These are phyloP conservation scores for Pseudogymnoascus sp. DNA, from an alignment of 2,329 filamentous ascomycete genomes.

Conservation along the genomic window DNA sequence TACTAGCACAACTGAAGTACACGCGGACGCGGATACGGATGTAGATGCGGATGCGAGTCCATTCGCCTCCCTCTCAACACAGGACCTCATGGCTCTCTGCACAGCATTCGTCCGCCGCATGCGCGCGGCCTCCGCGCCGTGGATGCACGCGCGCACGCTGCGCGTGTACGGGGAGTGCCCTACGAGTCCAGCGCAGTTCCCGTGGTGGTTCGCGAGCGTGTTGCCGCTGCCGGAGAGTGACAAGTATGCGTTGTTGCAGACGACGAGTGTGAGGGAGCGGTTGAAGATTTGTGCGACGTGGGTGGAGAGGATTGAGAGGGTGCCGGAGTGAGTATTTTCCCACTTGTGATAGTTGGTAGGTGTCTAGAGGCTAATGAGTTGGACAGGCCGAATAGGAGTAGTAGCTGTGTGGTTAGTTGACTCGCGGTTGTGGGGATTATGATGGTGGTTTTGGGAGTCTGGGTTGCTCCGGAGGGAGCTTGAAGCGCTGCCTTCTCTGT, in stretches of 20 bases:
- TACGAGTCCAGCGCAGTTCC: slow-evolving; percentile 65
- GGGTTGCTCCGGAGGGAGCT: background rate
- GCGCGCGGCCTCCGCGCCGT: slow-evolving; percentile 59
- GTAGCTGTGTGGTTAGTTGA: slow-evolving; percentile 4
- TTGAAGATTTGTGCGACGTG: slow-evolving; percentile 76
- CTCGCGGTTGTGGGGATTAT: slow-evolving; percentile 2
- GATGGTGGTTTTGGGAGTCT: slow-evolving; percentile 1
- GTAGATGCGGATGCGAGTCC: slow-evolving; percentile 14
- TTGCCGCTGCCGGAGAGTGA: slow-evolving; percentile 69
- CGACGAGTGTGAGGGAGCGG: slow-evolving; percentile 68
- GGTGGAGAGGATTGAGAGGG: slow-evolving; percentile 48
- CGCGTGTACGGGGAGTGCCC: slow-evolving; percentile 71
- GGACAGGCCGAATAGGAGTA: background rate
- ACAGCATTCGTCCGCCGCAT: slow-evolving; percentile 62
- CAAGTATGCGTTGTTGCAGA: slow-evolving; percentile 67
- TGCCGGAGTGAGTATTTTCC: background rate
- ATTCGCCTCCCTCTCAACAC: slow-evolving; percentile 44
- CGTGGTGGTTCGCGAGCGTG: slow-evolving; percentile 85
- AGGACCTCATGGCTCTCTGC: slow-evolving; percentile 56
- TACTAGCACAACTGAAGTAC: slow-evolving; percentile 21
- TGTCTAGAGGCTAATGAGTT: background rate
- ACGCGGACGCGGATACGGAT: slow-evolving; percentile 22
- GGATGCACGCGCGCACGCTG: slow-evolving; percentile 66
- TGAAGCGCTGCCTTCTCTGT: background rate
- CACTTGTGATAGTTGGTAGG: background rate